Conservation (phyloP, 306 rosid genomes). For the Herpetospermum pedunculosum region DNA sequence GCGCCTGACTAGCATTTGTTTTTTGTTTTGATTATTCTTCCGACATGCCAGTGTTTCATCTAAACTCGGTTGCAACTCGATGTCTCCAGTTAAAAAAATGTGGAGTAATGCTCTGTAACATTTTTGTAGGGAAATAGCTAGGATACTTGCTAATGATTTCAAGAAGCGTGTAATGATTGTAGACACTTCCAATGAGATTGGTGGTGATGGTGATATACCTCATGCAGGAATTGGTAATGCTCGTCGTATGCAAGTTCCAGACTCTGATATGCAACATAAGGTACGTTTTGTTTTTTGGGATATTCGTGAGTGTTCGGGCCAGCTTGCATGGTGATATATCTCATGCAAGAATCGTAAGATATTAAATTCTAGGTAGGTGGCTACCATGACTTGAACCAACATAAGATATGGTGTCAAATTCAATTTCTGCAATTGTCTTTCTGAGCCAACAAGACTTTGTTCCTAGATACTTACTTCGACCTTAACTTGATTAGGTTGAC, state of each 20-base stretch:
- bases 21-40: neutral
- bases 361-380: too few relatives aligned
- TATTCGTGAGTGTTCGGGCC: too few relatives aligned
- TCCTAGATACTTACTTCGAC: neutral
- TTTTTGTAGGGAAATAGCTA: conserved; percentile 68
- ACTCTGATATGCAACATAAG: conserved; percentile 82
- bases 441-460: neutral
- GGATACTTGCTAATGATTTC: conserved; percentile 90
- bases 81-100: neutral
- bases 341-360: too few relatives aligned
- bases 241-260: conserved; percentile 92
- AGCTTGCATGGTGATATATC: too few relatives aligned
- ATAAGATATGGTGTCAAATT: conserved; percentile 39
- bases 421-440: neutral
- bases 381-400: too few relatives aligned
- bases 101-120: neutral
- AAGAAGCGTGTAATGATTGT: conserved; percentile 95
- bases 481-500: neutral
- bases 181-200: conserved; percentile 97
- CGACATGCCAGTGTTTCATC: neutral
- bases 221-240: conserved; percentile 92
- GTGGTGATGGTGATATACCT: conserved; percentile 98
- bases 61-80: neutral
- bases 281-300: too few relatives aligned
- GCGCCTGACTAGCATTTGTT: neutral